Evolutionary conservation across 768 basidiomycete species (phyloP), one percentile per base, ranked within the genome.

Genomic region (Lyophyllum decastes): DNA sequence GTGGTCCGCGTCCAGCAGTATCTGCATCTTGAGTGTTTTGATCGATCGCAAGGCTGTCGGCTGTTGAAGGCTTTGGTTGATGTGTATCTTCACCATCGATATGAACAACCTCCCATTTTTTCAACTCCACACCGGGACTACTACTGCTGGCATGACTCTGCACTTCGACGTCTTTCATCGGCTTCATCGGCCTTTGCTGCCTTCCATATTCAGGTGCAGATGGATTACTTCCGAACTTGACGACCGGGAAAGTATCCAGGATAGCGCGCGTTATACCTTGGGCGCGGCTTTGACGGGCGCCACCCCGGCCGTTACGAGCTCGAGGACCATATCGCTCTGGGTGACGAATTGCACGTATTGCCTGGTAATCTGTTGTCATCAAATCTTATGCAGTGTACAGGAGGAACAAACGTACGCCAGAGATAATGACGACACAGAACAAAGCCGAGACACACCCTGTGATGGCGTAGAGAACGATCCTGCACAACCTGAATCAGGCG

Each of bases 261-360:
- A 98, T 95, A 19, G 96, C 96, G 19, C 92, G 86, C 1, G 92
- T 90, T 50, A 98, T 79, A 7, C 95, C 95, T n/a, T 84, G 77
- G 0, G 93, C 89, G 3, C 92, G 85, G 49, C 85, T 88, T 66
- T 88, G 88, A 35, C 79, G 78, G 22, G 58, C 63, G 10, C 74
- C 76, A 21, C 74, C 76, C 24, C 68, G 72, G 4, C 70, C 75
- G 44, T 71, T 70, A 50, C 73, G 76, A 27, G 66, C 69, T 53
- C 94, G 81, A 11, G 92, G 91, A 4, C 94, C 94, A 68, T 97
- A 98, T 52, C 93, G 84, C 67, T 97, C 95, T 17, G 95, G 95
- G 71, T 96, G 87, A 2, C 92, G 84, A 50, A 93, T 80, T 1
- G 93, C 90, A 24, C 92, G 79, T 47, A 95, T 78, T 0, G 92